phyloP scores from a whole-genome alignment of 108 stramenopile species.

The Conticribra guillardii region DNA sequence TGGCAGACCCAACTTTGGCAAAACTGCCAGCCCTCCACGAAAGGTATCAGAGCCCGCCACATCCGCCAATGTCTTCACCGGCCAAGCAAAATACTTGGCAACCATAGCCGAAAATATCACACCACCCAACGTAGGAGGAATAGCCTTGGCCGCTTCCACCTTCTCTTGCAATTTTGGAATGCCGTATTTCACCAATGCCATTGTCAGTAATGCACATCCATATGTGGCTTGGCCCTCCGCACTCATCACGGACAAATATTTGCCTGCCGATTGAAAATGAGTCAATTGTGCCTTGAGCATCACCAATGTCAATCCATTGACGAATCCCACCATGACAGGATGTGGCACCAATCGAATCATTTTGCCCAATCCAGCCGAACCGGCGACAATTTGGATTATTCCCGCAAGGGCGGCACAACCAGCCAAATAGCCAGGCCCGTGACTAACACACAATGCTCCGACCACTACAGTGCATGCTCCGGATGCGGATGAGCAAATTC shows the following conservation, averaged over 20 bases:
- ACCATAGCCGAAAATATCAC: conserved; percentile 54
- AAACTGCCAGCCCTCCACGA: conserved; percentile 63
- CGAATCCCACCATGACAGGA: conserved; percentile 93
- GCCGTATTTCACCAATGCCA: conserved; percentile 54
- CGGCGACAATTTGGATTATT: conserved; percentile 71
- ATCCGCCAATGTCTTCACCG: conserved; percentile 62
- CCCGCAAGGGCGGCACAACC: conserved; percentile 84
- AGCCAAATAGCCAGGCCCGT: conserved; percentile 79
- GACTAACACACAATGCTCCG: conserved; percentile 66
- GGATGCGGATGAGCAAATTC: conserved; percentile 83
- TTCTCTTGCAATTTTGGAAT: conserved; percentile 60
- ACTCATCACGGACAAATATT: conserved; percentile 45
- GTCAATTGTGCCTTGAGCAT: conserved; percentile 88
- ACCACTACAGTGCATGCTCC: conserved; percentile 89
- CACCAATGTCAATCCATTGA: conserved; percentile 90
- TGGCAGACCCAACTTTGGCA: conserved; percentile 68
- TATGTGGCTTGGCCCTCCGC: conserved; percentile 53
- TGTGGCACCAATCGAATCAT: conserved; percentile 85
- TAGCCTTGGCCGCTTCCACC: conserved; percentile 46
- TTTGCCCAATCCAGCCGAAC: conserved; percentile 70
- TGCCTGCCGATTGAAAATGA: conserved; percentile 66
- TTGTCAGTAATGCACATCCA: conserved; percentile 66
- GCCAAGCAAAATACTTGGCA: conserved; percentile 54
- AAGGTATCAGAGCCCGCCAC: conserved; percentile 56
- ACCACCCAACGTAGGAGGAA: conserved; percentile 74